Conservation (phyloP, 2,329 filamentous ascomycete species). For the Ceratocystis diversiconidia region DNA sequence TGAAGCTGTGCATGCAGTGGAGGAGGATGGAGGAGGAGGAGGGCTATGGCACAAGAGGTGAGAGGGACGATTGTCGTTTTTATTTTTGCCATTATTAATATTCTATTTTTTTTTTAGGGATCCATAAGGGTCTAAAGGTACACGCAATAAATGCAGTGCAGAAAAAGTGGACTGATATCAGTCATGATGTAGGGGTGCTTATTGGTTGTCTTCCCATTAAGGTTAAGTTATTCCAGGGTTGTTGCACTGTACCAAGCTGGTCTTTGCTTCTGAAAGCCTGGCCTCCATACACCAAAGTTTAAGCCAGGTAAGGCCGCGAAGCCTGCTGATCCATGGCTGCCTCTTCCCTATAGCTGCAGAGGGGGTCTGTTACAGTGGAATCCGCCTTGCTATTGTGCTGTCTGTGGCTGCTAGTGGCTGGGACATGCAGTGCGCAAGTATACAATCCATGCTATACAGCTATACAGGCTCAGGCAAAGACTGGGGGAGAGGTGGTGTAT, state of each 20-base stretch:
- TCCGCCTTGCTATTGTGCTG: background rate
- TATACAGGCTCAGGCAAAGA: background rate
- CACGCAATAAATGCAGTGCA: too few species aligned
- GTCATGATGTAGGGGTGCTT: too few species aligned
- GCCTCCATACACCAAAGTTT: background rate
- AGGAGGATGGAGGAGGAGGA: background rate
- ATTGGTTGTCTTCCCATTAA: background rate
- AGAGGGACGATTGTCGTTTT: background rate
- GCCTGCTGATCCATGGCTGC: background rate
- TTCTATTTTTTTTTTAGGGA: background rate
- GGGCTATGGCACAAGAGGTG: background rate
- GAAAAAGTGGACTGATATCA: too few species aligned
- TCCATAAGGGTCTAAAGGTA: background rate
- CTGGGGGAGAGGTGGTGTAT: background rate
- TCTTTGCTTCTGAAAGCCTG: too few species aligned
- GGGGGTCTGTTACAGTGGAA: background rate
- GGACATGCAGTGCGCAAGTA: background rate
- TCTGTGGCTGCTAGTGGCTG: background rate
- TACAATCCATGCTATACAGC: constrained; percentile 4
- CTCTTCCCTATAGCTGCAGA: background rate
- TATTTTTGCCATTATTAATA: background rate
- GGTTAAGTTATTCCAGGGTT: background rate
- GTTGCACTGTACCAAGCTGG: background rate
- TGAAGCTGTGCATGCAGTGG: background rate
- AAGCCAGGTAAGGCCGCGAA: background rate